Evolutionary conservation across 179 eudicot genomes (phyloP), one percentile per base, ranked within the genome.

Genomic region (Corrigiola litoralis): DNA sequence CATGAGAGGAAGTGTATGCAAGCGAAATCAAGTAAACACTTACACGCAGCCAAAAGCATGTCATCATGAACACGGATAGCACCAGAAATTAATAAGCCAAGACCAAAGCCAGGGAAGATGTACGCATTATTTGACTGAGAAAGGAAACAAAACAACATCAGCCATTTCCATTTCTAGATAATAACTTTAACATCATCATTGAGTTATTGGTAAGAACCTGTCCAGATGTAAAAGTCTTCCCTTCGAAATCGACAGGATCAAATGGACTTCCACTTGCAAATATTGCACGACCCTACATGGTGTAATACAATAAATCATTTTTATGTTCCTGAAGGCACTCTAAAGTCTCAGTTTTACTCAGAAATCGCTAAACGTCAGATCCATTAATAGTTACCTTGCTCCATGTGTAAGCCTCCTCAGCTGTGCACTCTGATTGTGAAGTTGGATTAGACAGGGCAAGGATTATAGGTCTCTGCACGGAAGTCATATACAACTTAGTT

Each of bases 181-280:
- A 51, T 23, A 51, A 51, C 8, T 4, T 47, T 2, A 48, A 10
- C 5, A 12, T 65, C 46, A 18, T 25, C 36, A 53, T 25, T 18
- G 2, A 24, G 58, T 13, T 18, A 20, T 4, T 38, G 24, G 53
- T 48, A 17, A 48, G 55, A 28, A 92, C 98, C 98, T 92, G 98
- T 74, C 95, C 90, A 51, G 98, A 87, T 2, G 81, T 66, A 67
- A 55, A 81, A 53, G 80, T 70, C 74, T 77, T 75, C 29, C 87
- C 95, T 36, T 84, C 78, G 74, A 82, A 90, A 41, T 85, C 85
- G 37, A 87, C 90, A 47, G 90, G 90, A 68, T 84, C 88, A 56
- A 92, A 92, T 37, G 98, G 95, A 71, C 96, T 92, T 76, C 98
- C 96, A 70, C 96, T 90, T 17, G 98, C 84, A 66, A 85, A 90